Evolutionary conservation across 306 rosid genomes (phyloP).

Genomic region (Cajanus cajan): DNA sequence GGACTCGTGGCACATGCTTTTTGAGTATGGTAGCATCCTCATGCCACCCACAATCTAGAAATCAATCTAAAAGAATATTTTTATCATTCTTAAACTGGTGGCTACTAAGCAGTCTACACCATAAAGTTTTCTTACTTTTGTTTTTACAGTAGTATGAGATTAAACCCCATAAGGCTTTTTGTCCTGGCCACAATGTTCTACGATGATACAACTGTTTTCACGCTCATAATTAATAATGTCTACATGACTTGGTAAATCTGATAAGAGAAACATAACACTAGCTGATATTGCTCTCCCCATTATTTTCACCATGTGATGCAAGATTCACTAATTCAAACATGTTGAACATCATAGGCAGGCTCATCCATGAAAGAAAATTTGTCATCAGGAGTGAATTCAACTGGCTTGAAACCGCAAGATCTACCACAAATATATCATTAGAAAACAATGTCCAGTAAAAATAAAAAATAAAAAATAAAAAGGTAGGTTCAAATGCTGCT

Average conservation of each 20-base stretch:
- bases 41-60: background rate
- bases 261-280: background rate
- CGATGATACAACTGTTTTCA: background rate
- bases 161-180: too few species aligned
- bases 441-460: too few species aligned
- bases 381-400: background rate
- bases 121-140: background rate
- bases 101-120: background rate
- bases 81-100: background rate
- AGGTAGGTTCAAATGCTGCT: constrained; percentile 5
- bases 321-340: constrained; percentile 14
- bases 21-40: background rate
- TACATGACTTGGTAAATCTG: background rate
- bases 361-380: background rate
- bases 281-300: background rate
- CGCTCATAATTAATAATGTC: background rate
- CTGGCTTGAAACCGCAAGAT: constrained; percentile 24
- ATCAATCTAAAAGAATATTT: background rate
- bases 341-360: background rate
- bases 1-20: background rate
- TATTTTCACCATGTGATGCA: constrained; percentile 8
- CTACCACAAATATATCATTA: background rate
- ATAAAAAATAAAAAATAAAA: too few species aligned
- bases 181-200: background rate
- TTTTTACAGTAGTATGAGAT: background rate